Evolutionary conservation across 164 flowering plant genomes (phyloP).

Genomic region (Dillenia turbinata): DNA sequence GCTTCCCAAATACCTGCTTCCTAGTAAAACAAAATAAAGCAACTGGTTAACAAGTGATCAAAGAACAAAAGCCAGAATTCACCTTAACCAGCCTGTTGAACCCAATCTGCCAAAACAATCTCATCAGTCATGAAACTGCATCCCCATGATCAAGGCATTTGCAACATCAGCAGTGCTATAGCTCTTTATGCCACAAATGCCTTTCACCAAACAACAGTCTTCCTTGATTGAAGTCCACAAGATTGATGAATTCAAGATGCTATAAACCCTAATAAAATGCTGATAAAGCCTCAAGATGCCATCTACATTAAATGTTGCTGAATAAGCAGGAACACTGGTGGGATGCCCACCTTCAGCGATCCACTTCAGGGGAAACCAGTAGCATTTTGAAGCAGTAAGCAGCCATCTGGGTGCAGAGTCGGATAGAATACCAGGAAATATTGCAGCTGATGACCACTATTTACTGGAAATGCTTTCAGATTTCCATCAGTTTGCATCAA

Average conservation of each 20-base stretch:
- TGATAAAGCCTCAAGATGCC: conserved; percentile 10
- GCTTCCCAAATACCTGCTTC: no score
- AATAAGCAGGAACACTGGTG: not conserved
- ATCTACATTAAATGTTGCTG: conserved; percentile 4
- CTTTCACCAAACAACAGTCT: conserved; percentile 13
- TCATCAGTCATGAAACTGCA: conserved; percentile 13
- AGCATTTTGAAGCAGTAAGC: not conserved
- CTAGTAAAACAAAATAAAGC: no score
- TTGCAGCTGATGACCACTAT: not conserved
- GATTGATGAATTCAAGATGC: not conserved
- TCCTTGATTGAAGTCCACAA: conserved; percentile 1
- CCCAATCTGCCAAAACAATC: conserved; percentile 27
- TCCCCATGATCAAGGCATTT: conserved; percentile 6
- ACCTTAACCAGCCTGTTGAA: not conserved
- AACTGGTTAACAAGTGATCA: no score
- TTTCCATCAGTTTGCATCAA: conserved; percentile 7
- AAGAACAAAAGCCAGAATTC: no score
- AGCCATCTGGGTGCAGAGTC: not conserved
- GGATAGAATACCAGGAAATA: no score
- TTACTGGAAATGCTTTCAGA: conserved; percentile 5
- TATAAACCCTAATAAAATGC: not conserved
- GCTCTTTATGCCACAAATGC: conserved; percentile 21
- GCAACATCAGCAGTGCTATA: conserved; percentile 7
- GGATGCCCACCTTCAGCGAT: not conserved
- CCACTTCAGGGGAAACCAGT: not conserved